Evolutionary conservation across 129 eudicot species (phyloP), one percentile per base, ranked within the genome.

Genomic region (Centella asiatica): DNA sequence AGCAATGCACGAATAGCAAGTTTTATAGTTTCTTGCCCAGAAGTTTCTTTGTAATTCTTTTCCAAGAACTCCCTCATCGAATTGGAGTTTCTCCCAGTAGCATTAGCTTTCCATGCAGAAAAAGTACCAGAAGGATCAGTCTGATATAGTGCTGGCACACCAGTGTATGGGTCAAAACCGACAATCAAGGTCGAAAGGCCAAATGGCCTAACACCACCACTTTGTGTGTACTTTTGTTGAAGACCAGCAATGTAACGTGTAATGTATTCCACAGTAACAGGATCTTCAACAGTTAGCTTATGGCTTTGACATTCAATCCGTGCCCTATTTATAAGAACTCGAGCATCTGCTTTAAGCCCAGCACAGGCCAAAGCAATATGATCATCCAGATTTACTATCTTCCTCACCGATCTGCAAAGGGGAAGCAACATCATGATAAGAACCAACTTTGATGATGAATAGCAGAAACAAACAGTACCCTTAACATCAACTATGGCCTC

Each of bases 81-180:
- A 67, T 89, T 89, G 20, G 97, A 89, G 71, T 89, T 89, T 58
- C 97, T 76, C 60, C 97, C 97, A 26, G 97, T 89, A 14, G 95
- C 90, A 76, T 89, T 89, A 45, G 97, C 97, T 73, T 89, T 89
- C 97, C 97, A 89, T 13, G 97, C 97, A 18, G 97, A 89, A 72
- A 89, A 89, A 15, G 97, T 89, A 4, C 97, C 97, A 0, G 97
- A 89, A 45, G 97, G 97, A 73, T 89, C 97, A 24, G 97, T 89
- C 77, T 89, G 95, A 52, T 89, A 89, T 7, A 89, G 82, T n/a
- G 97, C 65, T 15, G 97, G 97, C 34, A 73, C 78, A 60, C 76
- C 77, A 4, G 88, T 85, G 60, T 89, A 78, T 6, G 97, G 97
- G 60, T 89, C 97, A 61, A 89, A 89, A 4, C 97, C 97, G 34